Evolutionary conservation across 306 rosid genomes (phyloP), one percentile per base, ranked within the genome.

Genomic region (Phaseolus lunatus): DNA sequence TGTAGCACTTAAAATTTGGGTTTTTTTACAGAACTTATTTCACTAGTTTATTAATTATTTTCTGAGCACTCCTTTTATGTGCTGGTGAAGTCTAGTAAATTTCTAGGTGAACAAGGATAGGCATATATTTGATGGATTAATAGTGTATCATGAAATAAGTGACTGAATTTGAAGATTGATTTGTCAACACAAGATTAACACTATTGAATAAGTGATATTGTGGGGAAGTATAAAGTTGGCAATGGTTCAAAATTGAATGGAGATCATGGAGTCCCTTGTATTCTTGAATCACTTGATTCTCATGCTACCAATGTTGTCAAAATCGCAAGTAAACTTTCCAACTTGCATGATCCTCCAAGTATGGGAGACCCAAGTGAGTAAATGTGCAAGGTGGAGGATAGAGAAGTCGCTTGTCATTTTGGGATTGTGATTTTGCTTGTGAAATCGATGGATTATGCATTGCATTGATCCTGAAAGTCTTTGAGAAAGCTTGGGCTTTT

Each of bases 201-300:
- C 7, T 59, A 33, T 67, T 33, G 9, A 5, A 33, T 8, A 6
- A 33, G 9, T 33, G 39, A 33, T 33, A 33, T 33, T 5, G 8
- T 33, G 9, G 44, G 35, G 11, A 44, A 22, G 35, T 61, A 22
- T 52, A 18, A 35, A 47, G 19, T 37, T 81, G 41, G 53, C 22
- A 61, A 15, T 50, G 47, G 14, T 41, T 52, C 49, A 29, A 44
- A 74, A 18, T 39, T 75, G 7, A 67, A 48, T 26, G 49, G 22
- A 48, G 54, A 18, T 48, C 48, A 2, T 52, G 70, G 16, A 16
- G 23, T 43, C 49, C 19, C 31, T 33, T 33, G 23, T 74, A 12
- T 74, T 59, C 77, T 37, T 49, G 67, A 58, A 24, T 26, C 9
- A 10, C 23, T 39, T 56, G 3, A 20, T 73, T 78, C 62, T 35